A percentile compares a stretch with the other conserved stretches of the same genome.
Evolutionary conservation across 495 filamentous ascomycete genomes (phyloP).

Genomic region (Glutinoglossum americanum): DNA sequence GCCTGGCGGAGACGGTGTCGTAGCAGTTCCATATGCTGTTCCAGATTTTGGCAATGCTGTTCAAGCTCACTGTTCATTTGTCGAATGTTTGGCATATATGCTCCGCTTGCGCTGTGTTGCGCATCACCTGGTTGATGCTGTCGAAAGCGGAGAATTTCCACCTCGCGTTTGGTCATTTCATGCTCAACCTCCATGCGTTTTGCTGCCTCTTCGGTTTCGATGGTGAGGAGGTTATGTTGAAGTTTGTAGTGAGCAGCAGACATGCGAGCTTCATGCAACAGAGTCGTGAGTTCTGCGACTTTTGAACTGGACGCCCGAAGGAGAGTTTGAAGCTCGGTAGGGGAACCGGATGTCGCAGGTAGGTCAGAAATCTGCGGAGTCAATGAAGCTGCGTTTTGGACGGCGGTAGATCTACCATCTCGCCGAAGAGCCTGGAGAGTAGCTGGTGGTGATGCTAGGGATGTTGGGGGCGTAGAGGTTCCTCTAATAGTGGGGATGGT

Average conservation of each 20-base stretch:
- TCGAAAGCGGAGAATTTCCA: constrained; percentile 58
- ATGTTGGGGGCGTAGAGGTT: constrained; percentile 24
- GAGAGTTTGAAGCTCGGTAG: constrained; percentile 36
- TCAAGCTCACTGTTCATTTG: constrained; percentile 27
- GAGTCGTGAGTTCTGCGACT: not conserved
- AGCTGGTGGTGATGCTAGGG: constrained; percentile 25
- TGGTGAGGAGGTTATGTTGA: constrained; percentile 67
- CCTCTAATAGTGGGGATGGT: constrained; percentile 9
- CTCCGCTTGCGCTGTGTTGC: constrained; percentile 15
- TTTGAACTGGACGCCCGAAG: constrained; percentile 27
- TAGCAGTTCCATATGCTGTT: constrained; percentile 40
- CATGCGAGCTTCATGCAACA: constrained; percentile 46
- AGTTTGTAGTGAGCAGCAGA: constrained; percentile 79
- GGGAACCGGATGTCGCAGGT: constrained; percentile 28
- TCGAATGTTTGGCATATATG: constrained; percentile 12
- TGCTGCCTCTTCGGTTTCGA: constrained; percentile 68
- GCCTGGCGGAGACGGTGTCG: constrained; percentile 45
- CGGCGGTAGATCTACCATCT: not conserved
- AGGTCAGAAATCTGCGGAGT: constrained; percentile 38
- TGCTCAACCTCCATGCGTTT: constrained; percentile 84
- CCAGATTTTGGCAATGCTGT: constrained; percentile 33
- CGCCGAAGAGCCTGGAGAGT: not conserved
- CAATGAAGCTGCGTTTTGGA: constrained; percentile 17
- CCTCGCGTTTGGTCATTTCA: constrained; percentile 75
- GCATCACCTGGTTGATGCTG: constrained; percentile 24